Evolutionary conservation across 257 asterid species (phyloP).

Genomic region (Prunella vulgaris): DNA sequence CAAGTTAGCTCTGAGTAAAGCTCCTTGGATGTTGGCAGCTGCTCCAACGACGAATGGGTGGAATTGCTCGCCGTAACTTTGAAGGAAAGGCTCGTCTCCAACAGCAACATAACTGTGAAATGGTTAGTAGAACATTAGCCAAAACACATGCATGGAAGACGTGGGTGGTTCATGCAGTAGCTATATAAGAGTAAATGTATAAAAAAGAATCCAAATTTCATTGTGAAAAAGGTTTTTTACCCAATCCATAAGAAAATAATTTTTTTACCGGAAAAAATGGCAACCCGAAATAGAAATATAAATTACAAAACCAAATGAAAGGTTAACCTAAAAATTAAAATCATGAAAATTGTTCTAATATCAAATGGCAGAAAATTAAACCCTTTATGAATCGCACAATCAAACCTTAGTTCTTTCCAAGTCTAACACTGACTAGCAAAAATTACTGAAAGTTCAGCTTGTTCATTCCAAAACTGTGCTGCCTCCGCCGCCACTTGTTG

Average conservation of each 20-base stretch:
- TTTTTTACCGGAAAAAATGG: background rate
- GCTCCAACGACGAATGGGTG: slow-evolving; percentile 71
- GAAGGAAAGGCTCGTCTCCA: slow-evolving; percentile 80
- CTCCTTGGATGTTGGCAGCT: slow-evolving; percentile 66
- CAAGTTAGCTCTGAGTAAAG: slow-evolving; percentile 56
- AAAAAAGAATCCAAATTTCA: background rate
- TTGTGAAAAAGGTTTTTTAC: background rate
- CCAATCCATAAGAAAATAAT: background rate
- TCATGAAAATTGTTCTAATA: background rate
- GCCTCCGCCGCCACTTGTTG: too few relatives aligned
- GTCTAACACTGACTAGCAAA: background rate
- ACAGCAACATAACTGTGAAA: slow-evolving; percentile 59
- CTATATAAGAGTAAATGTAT: background rate
- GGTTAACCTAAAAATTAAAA: background rate
- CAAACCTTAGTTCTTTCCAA: background rate
- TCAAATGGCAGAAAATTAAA: background rate
- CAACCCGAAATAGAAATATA: background rate
- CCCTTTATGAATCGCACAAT: background rate
- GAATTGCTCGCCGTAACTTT: slow-evolving; percentile 59
- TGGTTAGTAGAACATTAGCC: slow-evolving; percentile 4
- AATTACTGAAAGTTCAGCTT: background rate
- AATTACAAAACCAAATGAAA: background rate
- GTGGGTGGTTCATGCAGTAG: background rate
- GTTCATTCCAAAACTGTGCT: background rate
- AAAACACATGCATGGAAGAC: background rate